Evolutionary conservation across 495 filamentous ascomycete genomes (phyloP).

Genomic region (Talaromyces nanjingensis): DNA sequence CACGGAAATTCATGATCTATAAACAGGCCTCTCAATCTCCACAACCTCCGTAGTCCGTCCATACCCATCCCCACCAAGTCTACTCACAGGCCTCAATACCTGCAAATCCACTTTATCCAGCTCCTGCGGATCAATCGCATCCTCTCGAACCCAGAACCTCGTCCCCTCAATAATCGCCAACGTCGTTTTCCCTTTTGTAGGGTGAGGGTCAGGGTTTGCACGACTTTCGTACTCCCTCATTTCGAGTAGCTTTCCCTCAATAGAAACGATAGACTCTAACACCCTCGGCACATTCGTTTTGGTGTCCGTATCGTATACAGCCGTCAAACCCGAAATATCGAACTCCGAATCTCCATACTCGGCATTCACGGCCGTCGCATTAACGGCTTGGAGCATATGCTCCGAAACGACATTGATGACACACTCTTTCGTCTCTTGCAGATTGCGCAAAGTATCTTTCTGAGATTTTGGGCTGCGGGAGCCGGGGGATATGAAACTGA

Average conservation of each 20-base stretch:
- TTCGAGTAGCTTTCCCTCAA: slow-evolving; percentile 73
- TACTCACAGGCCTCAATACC: slow-evolving; percentile 63
- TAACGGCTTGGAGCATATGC: slow-evolving; percentile 82
- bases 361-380: slow-evolving; percentile 67
- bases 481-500: slow-evolving; percentile 53
- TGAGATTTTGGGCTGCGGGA: slow-evolving; percentile 39
- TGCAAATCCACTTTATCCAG: slow-evolving; percentile 63
- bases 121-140: slow-evolving; percentile 68
- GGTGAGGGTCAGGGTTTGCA: slow-evolving; percentile 46
- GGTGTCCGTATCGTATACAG: slow-evolving; percentile 54
- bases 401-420: slow-evolving; percentile 85
- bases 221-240: slow-evolving; percentile 69
- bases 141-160: slow-evolving; percentile 83
- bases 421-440: slow-evolving; percentile 61
- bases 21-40: slow-evolving; percentile 64
- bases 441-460: slow-evolving; percentile 75
- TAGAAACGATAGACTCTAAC: slow-evolving; percentile 69
- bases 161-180: slow-evolving; percentile 78
- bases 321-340: slow-evolving; percentile 69
- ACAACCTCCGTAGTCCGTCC: slow-evolving; percentile 59
- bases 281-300: slow-evolving; percentile 61
- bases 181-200: slow-evolving; percentile 56
- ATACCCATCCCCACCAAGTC: slow-evolving; percentile 82
- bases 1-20: neutral
- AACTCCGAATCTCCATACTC: slow-evolving; percentile 79